Percentiles rank a stretch among this genome's conserved stretches.
These are phyloP conservation scores for Cytospora piceae DNA, from an alignment of 2,329 filamentous ascomycete genomes.

Conservation along the genomic window DNA sequence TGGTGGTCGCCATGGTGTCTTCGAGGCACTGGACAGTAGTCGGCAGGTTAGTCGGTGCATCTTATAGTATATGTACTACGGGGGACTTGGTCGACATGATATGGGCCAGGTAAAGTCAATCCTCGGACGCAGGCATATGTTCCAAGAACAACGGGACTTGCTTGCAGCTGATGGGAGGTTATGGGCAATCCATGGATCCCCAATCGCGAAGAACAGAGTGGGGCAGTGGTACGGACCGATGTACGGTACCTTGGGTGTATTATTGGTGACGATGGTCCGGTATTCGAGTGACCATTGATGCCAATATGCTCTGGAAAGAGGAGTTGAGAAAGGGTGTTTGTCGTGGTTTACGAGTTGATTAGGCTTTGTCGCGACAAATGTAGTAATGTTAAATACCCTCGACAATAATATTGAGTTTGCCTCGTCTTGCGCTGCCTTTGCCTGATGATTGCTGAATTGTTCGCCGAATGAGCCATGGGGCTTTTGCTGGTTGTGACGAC, in stretches of 20 bases:
- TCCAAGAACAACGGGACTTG: no score
- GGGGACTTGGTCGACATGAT: neutral
- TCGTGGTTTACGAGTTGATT: neutral
- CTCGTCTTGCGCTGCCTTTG: neutral
- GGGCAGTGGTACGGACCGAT: neutral
- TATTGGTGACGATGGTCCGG: slow-evolving; percentile 3
- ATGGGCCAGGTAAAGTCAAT: neutral
- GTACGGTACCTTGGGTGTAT: slow-evolving; percentile 8
- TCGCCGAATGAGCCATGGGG: slow-evolving; percentile 24
- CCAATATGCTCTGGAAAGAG: slow-evolving; percentile 5
- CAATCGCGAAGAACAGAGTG: neutral
- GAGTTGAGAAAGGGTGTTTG: neutral
- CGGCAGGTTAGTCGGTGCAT: slow-evolving; percentile 8
- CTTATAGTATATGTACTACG: neutral
- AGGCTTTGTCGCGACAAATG: neutral
- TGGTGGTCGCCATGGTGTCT: slow-evolving; percentile 54
- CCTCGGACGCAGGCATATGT: neutral
- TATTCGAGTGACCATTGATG: slow-evolving; percentile 27
- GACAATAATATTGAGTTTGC: neutral
- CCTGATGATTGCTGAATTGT: slow-evolving; percentile 1
- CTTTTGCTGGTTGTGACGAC: neutral
- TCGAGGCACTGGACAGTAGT: slow-evolving; percentile 18
- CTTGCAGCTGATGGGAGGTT: neutral
- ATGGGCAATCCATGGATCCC: neutral
- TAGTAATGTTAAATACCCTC: neutral